A percentile compares a stretch with the other conserved stretches of the same genome.
Evolutionary conservation across 78 protist genomes (phyloP).

Genomic region (Pigoraptor vietnamica): DNA sequence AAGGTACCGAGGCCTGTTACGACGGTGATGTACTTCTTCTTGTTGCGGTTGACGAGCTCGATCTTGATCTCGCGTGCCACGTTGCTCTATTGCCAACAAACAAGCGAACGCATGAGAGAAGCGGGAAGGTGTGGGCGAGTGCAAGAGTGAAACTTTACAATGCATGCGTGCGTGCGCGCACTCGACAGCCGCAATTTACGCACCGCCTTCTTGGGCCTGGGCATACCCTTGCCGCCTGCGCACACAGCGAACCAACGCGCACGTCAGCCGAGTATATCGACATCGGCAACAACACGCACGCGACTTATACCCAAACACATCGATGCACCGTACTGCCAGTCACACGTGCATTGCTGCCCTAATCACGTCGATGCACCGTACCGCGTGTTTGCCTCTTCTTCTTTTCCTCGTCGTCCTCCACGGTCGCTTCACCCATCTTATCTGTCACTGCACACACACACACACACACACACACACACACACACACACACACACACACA

Average conservation of each 20-base stretch:
- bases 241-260: neutral
- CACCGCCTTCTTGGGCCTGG: neutral
- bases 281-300: neutral
- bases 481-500: no score
- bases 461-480: no score
- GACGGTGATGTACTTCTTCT: conserved; percentile 10
- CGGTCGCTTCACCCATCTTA: neutral
- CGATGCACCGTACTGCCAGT: neutral
- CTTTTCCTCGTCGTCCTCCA: neutral
- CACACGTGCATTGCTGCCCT: no score
- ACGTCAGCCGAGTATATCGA: neutral
- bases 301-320: neutral
- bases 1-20: neutral
- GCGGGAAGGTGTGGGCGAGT: neutral
- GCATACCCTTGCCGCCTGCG: neutral
- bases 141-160: neutral
- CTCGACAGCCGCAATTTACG: neutral
- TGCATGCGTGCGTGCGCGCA: neutral
- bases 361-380: neutral
- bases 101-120: neutral
- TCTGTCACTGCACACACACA: no score
- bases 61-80: neutral
- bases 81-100: neutral
- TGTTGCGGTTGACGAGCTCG: neutral
- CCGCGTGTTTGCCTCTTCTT: neutral